Evolutionary conservation across 768 basidiomycete genomes (phyloP).

Genomic region (Naganishia friedmannii): DNA sequence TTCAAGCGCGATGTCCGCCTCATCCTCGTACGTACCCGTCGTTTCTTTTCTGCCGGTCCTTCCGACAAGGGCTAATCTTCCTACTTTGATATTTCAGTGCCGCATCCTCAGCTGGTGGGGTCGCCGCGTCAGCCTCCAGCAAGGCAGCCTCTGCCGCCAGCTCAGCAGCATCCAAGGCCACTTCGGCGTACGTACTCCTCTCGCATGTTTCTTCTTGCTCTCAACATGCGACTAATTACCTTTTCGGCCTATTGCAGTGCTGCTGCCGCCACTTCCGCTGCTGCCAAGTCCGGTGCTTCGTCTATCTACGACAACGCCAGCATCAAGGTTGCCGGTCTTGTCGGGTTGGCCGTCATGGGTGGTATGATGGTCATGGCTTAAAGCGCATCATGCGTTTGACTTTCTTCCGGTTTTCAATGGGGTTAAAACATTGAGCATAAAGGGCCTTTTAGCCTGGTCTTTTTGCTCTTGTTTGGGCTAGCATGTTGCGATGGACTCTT

Average conservation of each 20-base stretch:
- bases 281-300: constrained; percentile 17
- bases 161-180: not conserved
- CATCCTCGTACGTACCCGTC: constrained; percentile 15
- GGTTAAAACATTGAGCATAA: no score
- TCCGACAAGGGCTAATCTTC: not conserved
- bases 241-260: constrained; percentile 26
- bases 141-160: not conserved
- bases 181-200: no score
- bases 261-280: constrained; percentile 19
- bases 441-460: no score
- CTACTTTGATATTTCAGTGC: not conserved
- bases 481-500: constrained; percentile 3
- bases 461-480: no score
- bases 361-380: constrained; percentile 27
- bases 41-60: no score
- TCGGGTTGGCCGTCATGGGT: constrained; percentile 31
- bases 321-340: constrained; percentile 29
- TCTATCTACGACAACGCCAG: constrained; percentile 17
- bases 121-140: not conserved
- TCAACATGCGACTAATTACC: not conserved
- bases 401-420: no score
- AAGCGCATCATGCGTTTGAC: not conserved
- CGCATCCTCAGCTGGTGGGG: not conserved
- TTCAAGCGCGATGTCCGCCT: constrained; percentile 6
- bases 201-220: no score